Percentiles rank a stretch among this genome's conserved stretches.
Evolutionary conservation across 1,139 yeast species (phyloP).

Genomic region (Sugiyamaella paludigena): DNA sequence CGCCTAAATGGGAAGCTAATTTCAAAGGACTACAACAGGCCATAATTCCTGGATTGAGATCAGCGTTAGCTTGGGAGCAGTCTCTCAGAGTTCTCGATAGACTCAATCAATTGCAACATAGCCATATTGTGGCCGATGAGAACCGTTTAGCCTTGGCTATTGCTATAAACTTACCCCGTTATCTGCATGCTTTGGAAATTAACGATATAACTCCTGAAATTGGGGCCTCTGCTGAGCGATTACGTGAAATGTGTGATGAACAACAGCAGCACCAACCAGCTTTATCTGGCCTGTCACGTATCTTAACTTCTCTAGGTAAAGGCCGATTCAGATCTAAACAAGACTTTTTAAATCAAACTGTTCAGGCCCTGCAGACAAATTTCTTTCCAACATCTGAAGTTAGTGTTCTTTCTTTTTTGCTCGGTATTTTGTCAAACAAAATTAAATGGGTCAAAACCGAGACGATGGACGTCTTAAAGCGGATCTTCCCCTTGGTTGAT

Average conservation of each 20-base stretch:
- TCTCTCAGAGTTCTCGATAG: conserved; percentile 72
- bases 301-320: conserved; percentile 73
- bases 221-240: conserved; percentile 29
- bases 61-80: conserved; percentile 76
- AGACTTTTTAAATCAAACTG: conserved; percentile 81
- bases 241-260: conserved; percentile 60
- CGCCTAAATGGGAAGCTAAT: conserved; percentile 93
- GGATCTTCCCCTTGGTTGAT: conserved; percentile 74
- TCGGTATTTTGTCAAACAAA: conserved; percentile 77
- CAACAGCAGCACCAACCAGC: conserved; percentile 34
- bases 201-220: conserved; percentile 44
- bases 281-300: conserved; percentile 63
- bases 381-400: conserved; percentile 80
- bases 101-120: conserved; percentile 62
- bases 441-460: conserved; percentile 77
- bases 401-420: conserved; percentile 65
- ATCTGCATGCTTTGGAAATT: conserved; percentile 70
- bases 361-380: conserved; percentile 59
- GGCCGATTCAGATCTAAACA: conserved; percentile 80
- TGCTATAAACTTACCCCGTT: conserved; percentile 78
- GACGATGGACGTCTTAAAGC: conserved; percentile 70
- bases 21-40: conserved; percentile 85
- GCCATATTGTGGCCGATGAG: conserved; percentile 74
- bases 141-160: conserved; percentile 68
- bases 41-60: conserved; percentile 77